phyloP scores from a whole-genome alignment of 768 basidiomycete genomes.

The Austroboletus festivus region DNA sequence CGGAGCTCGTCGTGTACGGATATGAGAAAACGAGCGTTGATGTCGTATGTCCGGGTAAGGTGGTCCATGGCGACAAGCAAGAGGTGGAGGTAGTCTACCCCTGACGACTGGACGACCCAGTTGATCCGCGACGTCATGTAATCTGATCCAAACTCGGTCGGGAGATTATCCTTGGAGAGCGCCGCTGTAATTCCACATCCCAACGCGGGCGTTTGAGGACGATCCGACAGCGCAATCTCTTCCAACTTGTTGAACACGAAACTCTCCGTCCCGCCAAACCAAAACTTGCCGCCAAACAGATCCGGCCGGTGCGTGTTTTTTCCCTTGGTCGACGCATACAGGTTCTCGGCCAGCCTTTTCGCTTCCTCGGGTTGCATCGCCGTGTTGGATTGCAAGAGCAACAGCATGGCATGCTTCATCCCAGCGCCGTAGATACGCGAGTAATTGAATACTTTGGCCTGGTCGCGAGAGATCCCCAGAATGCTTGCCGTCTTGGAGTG shows the following conservation, averaged over 20 bases:
- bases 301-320: slow-evolving; percentile 75
- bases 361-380: slow-evolving; percentile 77
- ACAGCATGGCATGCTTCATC: slow-evolving; percentile 86
- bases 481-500: slow-evolving; percentile 96
- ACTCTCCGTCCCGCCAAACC: slow-evolving; percentile 96
- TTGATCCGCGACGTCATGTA: slow-evolving; percentile 97
- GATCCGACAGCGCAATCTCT: slow-evolving; percentile 83
- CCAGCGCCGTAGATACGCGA: slow-evolving; percentile 99
- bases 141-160: slow-evolving; percentile 74
- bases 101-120: slow-evolving; percentile 99
- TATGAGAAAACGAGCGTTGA: slow-evolving; percentile 89
- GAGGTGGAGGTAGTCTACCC: slow-evolving; percentile 96
- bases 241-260: slow-evolving; percentile 98
- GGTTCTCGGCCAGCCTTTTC: slow-evolving; percentile 71
- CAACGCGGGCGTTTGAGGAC: slow-evolving; percentile 88
- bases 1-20: slow-evolving; percentile 97
- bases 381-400: slow-evolving; percentile 82
- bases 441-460: slow-evolving; percentile 98
- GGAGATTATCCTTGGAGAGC: slow-evolving; percentile 85
- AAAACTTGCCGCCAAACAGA: slow-evolving; percentile 80
- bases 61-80: slow-evolving; percentile 94
- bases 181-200: slow-evolving; percentile 94
- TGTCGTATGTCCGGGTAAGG: slow-evolving; percentile 74
- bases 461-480: slow-evolving; percentile 87
- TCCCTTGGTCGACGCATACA: slow-evolving; percentile 94